A percentile compares a stretch with the other conserved stretches of the same genome.
Conservation (phyloP, 2,329 filamentous ascomycete species). For the Raffaelea deltoideospora region DNA sequence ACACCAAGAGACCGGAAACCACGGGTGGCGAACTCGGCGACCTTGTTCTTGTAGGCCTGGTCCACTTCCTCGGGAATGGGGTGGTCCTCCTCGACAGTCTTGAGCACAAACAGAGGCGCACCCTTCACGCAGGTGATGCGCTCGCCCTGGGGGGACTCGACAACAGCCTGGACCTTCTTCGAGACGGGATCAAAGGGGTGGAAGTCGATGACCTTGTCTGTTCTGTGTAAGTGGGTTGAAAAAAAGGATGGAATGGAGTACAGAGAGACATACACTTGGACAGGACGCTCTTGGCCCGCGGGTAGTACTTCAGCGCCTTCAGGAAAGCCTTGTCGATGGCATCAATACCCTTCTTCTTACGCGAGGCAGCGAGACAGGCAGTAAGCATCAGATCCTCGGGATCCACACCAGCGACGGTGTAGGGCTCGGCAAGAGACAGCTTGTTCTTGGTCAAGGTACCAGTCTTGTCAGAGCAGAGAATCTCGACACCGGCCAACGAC, state of each 20-base stretch:
- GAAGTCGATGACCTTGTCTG: constrained; percentile 74
- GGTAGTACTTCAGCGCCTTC: constrained; percentile 70
- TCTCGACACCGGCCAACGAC: constrained; percentile 82
- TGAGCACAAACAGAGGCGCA: constrained; percentile 74
- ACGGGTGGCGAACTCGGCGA: constrained; percentile 80
- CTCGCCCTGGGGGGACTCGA: constrained; percentile 71
- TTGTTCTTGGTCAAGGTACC: constrained; percentile 92
- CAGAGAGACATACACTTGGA: no score
- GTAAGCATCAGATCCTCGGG: constrained; percentile 84
- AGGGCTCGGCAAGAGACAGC: constrained; percentile 73
- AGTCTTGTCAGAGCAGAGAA: constrained; percentile 89
- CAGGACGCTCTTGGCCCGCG: constrained; percentile 64
- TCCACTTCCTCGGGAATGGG: constrained; percentile 62
- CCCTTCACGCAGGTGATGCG: constrained; percentile 83
- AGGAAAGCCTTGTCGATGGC: constrained; percentile 92
- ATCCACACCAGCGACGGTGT: constrained; percentile 67
- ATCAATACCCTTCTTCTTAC: constrained; percentile 93
- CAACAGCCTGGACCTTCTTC: constrained; percentile 78
- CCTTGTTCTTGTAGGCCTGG: constrained; percentile 80
- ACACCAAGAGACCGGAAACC: constrained; percentile 91
- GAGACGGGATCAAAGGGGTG: constrained; percentile 83
- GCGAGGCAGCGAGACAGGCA: constrained; percentile 75
- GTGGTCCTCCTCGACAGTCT: constrained; percentile 76
- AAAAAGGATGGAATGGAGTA: no score
- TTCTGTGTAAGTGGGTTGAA: no score